Evolutionary conservation across 768 basidiomycete genomes (phyloP).

Genomic region (Agaricus blazei): DNA sequence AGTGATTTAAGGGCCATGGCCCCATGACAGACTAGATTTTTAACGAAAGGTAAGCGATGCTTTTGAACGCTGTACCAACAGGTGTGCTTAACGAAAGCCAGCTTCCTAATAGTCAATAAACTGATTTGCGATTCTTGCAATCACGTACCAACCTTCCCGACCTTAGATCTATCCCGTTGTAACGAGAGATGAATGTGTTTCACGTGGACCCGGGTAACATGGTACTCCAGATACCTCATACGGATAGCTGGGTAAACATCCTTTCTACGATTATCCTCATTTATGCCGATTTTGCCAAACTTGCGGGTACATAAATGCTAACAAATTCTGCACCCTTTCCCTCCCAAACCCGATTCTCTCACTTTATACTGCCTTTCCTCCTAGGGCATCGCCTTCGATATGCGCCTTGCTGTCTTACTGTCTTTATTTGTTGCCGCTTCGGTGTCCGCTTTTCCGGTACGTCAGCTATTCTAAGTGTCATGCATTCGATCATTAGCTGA

Average conservation of each 20-base stretch:
- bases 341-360: conserved; percentile 20
- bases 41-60: too few species aligned
- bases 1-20: too few species aligned
- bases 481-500: not conserved
- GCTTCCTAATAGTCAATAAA: too few species aligned
- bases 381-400: conserved; percentile 24
- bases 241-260: conserved; percentile 31
- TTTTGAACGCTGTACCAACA: too few species aligned
- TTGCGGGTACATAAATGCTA: conserved; percentile 27
- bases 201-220: conserved; percentile 25
- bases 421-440: conserved; percentile 27
- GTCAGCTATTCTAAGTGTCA: conserved; percentile 12
- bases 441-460: conserved; percentile 33
- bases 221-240: conserved; percentile 25
- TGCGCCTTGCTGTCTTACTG: conserved; percentile 29
- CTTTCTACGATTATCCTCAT: conserved; percentile 24
- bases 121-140: too few species aligned
- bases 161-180: not conserved
- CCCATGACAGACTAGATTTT: too few species aligned
- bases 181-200: not conserved
- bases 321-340: conserved; percentile 13
- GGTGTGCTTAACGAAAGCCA: too few species aligned
- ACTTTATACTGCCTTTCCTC: conserved; percentile 16
- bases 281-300: conserved; percentile 28
- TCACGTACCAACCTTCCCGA: too few species aligned